These are phyloP conservation scores for Powellomyces hirtus DNA, from an alignment of 192 early-diverging fungal species.

Conservation along the genomic window DNA sequence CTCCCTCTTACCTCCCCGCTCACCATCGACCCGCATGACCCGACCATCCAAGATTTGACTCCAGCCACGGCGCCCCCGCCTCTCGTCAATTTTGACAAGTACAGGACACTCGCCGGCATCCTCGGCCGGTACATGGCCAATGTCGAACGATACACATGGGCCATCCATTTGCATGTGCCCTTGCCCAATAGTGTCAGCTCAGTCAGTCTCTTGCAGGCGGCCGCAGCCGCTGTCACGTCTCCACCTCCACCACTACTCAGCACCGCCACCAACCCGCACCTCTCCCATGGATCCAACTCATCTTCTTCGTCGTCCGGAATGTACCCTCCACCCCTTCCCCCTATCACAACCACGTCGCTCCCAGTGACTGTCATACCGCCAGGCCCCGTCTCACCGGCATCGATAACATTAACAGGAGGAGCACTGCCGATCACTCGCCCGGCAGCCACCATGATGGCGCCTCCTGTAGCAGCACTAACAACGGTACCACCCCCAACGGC, in stretches of 20 bases:
- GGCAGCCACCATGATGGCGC: no score
- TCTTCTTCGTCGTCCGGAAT: no score
- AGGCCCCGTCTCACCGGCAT: neutral
- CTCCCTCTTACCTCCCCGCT: no score
- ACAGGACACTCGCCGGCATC: slow-evolving; percentile 11
- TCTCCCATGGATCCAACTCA: no score
- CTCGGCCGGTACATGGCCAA: slow-evolving; percentile 7
- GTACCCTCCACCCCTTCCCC: neutral
- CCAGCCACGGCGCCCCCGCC: neutral
- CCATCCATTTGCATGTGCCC: neutral
- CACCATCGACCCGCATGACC: neutral
- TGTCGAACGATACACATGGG: neutral
- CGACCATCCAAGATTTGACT: neutral
- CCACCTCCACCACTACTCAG: no score
- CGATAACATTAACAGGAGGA: no score
- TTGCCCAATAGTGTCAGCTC: neutral
- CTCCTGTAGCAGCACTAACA: no score
- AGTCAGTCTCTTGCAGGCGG: neutral
- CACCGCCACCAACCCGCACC: no score
- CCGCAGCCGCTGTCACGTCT: neutral
- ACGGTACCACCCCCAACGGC: neutral
- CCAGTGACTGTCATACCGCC: neutral
- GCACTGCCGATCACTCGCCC: no score
- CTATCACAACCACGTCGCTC: neutral
- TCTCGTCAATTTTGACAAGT: slow-evolving; percentile 36